Conservation (phyloP, 1,284 basidiomycete genomes). For the Apiotrichum mycotoxinovorans region DNA sequence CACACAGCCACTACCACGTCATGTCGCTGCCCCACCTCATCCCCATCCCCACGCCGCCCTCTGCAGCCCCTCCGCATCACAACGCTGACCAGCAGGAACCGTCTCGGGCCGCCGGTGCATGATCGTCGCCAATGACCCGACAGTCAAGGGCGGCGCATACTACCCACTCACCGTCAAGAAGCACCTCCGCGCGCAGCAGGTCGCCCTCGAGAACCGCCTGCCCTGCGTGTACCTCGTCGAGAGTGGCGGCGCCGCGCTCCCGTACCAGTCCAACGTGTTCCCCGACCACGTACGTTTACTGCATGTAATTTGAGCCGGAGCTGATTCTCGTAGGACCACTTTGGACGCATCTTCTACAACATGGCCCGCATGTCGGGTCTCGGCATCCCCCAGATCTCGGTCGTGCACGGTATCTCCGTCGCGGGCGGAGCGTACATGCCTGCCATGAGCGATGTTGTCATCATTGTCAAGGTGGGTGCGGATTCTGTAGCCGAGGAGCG, state of each 20-base stretch:
- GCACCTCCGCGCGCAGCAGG: slow-evolving; percentile 87
- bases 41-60: background rate
- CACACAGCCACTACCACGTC: no score
- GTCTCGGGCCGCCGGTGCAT: slow-evolving; percentile 82
- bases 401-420: slow-evolving; percentile 91
- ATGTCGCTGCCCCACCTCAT: background rate
- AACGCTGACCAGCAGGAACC: slow-evolving; percentile 23
- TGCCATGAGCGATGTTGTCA: slow-evolving; percentile 93
- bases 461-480: slow-evolving; percentile 63
- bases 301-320: background rate
- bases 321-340: slow-evolving; percentile 65
- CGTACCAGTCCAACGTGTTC: slow-evolving; percentile 80
- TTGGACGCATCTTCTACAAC: slow-evolving; percentile 94
- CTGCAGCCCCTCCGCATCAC: no score
- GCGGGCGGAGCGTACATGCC: slow-evolving; percentile 78
- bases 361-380: slow-evolving; percentile 84
- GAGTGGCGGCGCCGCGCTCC: slow-evolving; percentile 79
- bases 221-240: slow-evolving; percentile 78
- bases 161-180: slow-evolving; percentile 95
- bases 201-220: slow-evolving; percentile 81
- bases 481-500: background rate
- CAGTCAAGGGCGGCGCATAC: slow-evolving; percentile 89
- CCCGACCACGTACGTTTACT: slow-evolving; percentile 28
- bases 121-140: slow-evolving; percentile 88
- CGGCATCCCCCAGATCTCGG: slow-evolving; percentile 84